Evolutionary conservation across 208 protist species (phyloP), one percentile per base, ranked within the genome.

Genomic region (Balamuthia mandrillaris): DNA sequence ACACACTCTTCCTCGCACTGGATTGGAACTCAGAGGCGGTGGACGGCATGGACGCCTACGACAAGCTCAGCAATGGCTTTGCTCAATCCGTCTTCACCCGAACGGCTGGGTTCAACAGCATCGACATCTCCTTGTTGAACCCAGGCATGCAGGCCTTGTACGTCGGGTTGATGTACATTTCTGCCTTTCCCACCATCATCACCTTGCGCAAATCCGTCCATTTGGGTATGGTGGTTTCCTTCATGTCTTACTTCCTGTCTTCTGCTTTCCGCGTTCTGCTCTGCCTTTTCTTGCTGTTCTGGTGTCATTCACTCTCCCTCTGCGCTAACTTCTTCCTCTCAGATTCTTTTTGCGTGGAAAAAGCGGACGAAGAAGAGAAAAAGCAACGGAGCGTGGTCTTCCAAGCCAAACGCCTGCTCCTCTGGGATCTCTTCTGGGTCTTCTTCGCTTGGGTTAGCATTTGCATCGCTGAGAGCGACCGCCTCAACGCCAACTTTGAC

Each of bases 81-180:
- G 14, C 0, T 81, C 0, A 51, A 9, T 61, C 21, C 42, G 44
- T 44, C 74, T 81, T 0, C 61, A 63, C 49, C 39, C 31, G 27
- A 51, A 51, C 58, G 58, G 7, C 0, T 42, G 18, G 27, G 12
- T 56, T 16, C 49, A 56, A 16, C 16, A n/a, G 49, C 49, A 56
- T 56, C 21, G 18, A 7, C 44, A 5, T 37, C 0, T 56, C 2
- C 52, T 2, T 0, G 10, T 10, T 52, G 47, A n/a, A 18, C 18
- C 14, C 18, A 18, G 10, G 47, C 18, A 18, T 52, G 47, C 18
- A 18, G 10, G 47, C n/a, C 58, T 31, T 35, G 9, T 29, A 65
- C 58, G 33, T 33, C 58, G 74, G 52, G 6, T 68, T 83, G 77
- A 83, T 83, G 77, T 83, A 83, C 54, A 68, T 83, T 24, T 14